These are phyloP conservation scores for Misopates orontium DNA, from an alignment of 257 asterid genomes.

Conservation along the genomic window DNA sequence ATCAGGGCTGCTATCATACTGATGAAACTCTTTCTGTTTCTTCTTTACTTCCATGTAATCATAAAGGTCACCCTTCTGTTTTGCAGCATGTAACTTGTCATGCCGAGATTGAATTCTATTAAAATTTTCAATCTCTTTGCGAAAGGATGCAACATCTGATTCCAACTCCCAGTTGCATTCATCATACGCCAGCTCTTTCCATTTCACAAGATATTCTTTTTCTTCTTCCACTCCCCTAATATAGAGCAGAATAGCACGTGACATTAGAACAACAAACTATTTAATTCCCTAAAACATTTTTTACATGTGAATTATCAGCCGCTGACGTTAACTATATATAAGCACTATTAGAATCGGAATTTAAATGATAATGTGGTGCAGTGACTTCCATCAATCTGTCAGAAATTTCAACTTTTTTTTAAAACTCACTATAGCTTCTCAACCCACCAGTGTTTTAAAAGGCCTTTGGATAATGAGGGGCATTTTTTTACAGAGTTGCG, in stretches of 20 bases:
- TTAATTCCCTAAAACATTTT: no score
- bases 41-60: constrained; percentile 68
- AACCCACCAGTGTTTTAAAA: not conserved
- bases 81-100: constrained; percentile 48
- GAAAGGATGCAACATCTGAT: constrained; percentile 76
- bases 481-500: no score
- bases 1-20: constrained; percentile 81
- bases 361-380: not conserved
- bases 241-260: constrained; percentile 24
- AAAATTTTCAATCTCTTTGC: constrained; percentile 73
- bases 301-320: no score
- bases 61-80: constrained; percentile 50
- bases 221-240: constrained; percentile 66
- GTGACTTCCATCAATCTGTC: constrained; percentile 3
- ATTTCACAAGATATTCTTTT: constrained; percentile 89
- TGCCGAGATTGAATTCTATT: constrained; percentile 57
- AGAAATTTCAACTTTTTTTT: not conserved
- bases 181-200: constrained; percentile 97
- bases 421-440: not conserved
- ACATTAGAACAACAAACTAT: constrained; percentile 5
- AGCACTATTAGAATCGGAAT: no score
- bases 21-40: constrained; percentile 86
- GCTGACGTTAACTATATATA: no score
- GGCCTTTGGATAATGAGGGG: no score
- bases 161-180: constrained; percentile 96